These are phyloP conservation scores for Xylaria telfairii DNA, from an alignment of 495 filamentous ascomycete genomes.

Conservation along the genomic window DNA sequence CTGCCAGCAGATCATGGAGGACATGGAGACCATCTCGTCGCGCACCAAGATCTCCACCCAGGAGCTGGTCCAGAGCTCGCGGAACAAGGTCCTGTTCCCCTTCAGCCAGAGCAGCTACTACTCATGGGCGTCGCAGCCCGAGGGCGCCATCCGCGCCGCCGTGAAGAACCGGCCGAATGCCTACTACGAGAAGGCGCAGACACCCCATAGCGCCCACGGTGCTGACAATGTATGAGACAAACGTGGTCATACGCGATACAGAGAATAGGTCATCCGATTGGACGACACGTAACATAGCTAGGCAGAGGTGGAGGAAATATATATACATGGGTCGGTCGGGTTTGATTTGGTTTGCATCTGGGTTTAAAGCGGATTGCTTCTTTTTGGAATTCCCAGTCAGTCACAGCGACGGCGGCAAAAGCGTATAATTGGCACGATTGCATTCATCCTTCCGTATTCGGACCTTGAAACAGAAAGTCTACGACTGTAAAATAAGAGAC, in stretches of 20 bases:
- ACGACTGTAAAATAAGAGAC: constrained; percentile 8
- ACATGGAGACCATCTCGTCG: constrained; percentile 76
- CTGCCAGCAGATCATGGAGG: constrained; percentile 71
- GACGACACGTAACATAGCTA: not conserved
- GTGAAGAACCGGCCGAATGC: constrained; percentile 47
- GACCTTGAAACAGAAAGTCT: not conserved
- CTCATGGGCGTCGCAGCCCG: constrained; percentile 65
- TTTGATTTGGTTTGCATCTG: constrained; percentile 9
- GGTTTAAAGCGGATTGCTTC: not conserved
- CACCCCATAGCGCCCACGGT: not conserved
- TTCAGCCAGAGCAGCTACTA: constrained; percentile 63
- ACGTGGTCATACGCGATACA: not conserved
- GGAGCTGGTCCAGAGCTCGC: constrained; percentile 61
- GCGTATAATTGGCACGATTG: constrained; percentile 12
- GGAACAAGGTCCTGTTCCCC: constrained; percentile 73
- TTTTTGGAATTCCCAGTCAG: not conserved
- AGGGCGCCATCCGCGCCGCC: constrained; percentile 51
- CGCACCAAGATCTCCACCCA: constrained; percentile 59
- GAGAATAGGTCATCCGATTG: not conserved
- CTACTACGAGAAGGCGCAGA: constrained; percentile 34
- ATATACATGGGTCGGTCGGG: not conserved
- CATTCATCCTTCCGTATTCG: not conserved
- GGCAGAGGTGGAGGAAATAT: not conserved
- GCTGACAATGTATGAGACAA: constrained; percentile 3
- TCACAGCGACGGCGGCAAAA: constrained; percentile 2